A percentile compares a stretch with the other conserved stretches of the same genome.
phyloP scores from a whole-genome alignment of 129 eudicot genomes.

The Artemisia tridentata region DNA sequence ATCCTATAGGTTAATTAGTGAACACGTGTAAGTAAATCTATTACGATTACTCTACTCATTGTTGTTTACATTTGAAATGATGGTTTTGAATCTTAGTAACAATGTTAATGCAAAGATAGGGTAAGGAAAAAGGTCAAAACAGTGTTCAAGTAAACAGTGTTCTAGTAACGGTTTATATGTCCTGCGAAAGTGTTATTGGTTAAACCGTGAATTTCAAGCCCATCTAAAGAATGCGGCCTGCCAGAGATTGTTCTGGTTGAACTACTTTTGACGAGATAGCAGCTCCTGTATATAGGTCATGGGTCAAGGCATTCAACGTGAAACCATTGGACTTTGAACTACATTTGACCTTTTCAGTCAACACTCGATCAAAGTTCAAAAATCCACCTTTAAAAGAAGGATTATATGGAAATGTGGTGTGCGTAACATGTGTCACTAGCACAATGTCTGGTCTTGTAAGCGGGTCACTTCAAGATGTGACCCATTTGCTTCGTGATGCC shows the following conservation, averaged over 20 bases:
- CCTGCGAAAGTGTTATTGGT: constrained; percentile 37
- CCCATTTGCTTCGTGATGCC: constrained; percentile 60
- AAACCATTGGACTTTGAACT: constrained; percentile 63
- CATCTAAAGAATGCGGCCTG: constrained; percentile 47
- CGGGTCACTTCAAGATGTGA: constrained; percentile 39
- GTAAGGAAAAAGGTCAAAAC: too few relatives aligned
- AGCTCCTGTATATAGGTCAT: constrained; percentile 76
- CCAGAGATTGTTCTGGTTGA: constrained; percentile 38
- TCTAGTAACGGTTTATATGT: too few relatives aligned
- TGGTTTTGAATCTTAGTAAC: too few relatives aligned
- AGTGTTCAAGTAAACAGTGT: too few relatives aligned
- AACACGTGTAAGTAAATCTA: too few relatives aligned
- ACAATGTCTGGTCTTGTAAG: constrained; percentile 43
- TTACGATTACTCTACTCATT: too few relatives aligned
- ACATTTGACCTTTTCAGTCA: constrained; percentile 74
- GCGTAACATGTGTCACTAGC: constrained; percentile 73
- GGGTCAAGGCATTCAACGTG: constrained; percentile 74
- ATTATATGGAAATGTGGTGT: constrained; percentile 77
- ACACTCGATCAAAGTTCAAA: constrained; percentile 51
- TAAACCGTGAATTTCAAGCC: constrained; percentile 54
- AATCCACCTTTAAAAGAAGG: constrained; percentile 56
- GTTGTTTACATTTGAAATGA: too few relatives aligned
- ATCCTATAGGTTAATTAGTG: too few relatives aligned
- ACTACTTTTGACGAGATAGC: constrained; percentile 82
- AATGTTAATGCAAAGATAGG: too few relatives aligned